phyloP scores from a whole-genome alignment of 257 asterid species.

The Cinchona pubescens region DNA sequence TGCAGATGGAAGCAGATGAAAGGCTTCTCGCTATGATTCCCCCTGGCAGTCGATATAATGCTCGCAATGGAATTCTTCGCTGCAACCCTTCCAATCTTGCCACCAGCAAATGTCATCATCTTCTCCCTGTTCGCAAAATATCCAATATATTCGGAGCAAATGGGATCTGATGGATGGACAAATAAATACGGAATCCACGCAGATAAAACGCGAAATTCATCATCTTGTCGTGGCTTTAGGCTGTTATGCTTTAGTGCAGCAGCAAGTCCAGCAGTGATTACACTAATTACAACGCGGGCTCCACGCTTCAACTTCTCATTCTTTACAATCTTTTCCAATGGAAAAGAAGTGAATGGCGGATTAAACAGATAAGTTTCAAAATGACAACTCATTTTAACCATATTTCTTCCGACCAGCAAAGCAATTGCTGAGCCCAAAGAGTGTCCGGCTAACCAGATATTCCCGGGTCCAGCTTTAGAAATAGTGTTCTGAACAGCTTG shows the following conservation, averaged over 20 bases:
- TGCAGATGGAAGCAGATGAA: slow-evolving; percentile 73
- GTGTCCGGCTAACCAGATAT: slow-evolving; percentile 72
- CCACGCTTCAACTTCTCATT: slow-evolving; percentile 54
- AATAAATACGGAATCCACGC: slow-evolving; percentile 74
- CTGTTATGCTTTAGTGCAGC: slow-evolving; percentile 29
- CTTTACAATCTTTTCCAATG: slow-evolving; percentile 38
- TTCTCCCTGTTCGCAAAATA: slow-evolving; percentile 67
- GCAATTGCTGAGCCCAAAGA: slow-evolving; percentile 72
- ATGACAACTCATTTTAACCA: slow-evolving; percentile 34
- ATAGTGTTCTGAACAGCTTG: slow-evolving; percentile 23
- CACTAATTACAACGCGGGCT: slow-evolving; percentile 45
- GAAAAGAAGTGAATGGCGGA: slow-evolving; percentile 71
- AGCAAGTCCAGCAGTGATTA: slow-evolving; percentile 59
- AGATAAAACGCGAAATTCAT: slow-evolving; percentile 37
- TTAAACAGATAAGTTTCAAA: slow-evolving; percentile 69
- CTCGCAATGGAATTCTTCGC: slow-evolving; percentile 59
- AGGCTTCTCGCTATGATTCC: slow-evolving; percentile 50
- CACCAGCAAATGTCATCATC: slow-evolving; percentile 52
- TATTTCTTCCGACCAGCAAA: slow-evolving; percentile 48
- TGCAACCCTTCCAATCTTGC: slow-evolving; percentile 53
- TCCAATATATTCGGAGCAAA: slow-evolving; percentile 58
- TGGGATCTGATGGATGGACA: slow-evolving; percentile 53
- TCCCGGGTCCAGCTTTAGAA: slow-evolving; percentile 26
- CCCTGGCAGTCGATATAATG: slow-evolving; percentile 34
- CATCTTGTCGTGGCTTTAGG: slow-evolving; percentile 14